These are phyloP conservation scores for Panicum virgatum DNA, from an alignment of 202 grass and related monocot genomes.

Conservation along the genomic window DNA sequence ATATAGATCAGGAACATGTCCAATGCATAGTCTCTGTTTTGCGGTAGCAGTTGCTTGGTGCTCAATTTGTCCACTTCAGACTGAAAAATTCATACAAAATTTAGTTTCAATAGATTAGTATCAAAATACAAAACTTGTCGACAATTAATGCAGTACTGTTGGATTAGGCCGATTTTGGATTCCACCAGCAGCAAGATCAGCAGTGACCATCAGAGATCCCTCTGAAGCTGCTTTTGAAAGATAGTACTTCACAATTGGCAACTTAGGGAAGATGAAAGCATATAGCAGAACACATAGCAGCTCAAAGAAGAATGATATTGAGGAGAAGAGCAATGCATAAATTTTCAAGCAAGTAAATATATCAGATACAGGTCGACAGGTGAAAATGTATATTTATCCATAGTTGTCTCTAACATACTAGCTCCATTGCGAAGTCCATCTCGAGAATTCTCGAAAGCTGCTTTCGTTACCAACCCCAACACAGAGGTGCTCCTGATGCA, in stretches of 20 bases:
- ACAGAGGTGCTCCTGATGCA: slow-evolving; percentile 68
- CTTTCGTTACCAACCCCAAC: slow-evolving; percentile 68
- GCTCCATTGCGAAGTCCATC: slow-evolving; percentile 73
- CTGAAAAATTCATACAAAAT: slow-evolving; percentile 8
- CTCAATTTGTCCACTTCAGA: slow-evolving; percentile 60
- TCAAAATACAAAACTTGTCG: slow-evolving; percentile 9
- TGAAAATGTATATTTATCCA: not conserved
- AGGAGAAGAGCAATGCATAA: slow-evolving; percentile 62
- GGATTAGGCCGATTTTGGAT: slow-evolving; percentile 17
- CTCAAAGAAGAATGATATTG: slow-evolving; percentile 61
- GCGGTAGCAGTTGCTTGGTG: slow-evolving; percentile 50
- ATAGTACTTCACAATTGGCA: slow-evolving; percentile 65
- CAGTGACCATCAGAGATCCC: slow-evolving; percentile 58
- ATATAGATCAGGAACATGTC: slow-evolving; percentile 58
- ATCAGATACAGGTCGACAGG: not conserved
- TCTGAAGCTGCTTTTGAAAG: slow-evolving; percentile 67
- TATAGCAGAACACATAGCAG: slow-evolving; percentile 62
- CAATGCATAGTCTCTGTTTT: slow-evolving; percentile 58
- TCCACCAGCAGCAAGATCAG: slow-evolving; percentile 63
- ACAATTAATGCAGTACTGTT: slow-evolving; percentile 20
- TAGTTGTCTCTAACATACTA: slow-evolving; percentile 40
- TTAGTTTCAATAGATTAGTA: slow-evolving; percentile 3
- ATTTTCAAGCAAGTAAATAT: not conserved
- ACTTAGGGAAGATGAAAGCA: slow-evolving; percentile 66
- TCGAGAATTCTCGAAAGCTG: slow-evolving; percentile 65